Evolutionary conservation across 116 monocot species (phyloP).

Genomic region (Cymodocea nodosa): DNA sequence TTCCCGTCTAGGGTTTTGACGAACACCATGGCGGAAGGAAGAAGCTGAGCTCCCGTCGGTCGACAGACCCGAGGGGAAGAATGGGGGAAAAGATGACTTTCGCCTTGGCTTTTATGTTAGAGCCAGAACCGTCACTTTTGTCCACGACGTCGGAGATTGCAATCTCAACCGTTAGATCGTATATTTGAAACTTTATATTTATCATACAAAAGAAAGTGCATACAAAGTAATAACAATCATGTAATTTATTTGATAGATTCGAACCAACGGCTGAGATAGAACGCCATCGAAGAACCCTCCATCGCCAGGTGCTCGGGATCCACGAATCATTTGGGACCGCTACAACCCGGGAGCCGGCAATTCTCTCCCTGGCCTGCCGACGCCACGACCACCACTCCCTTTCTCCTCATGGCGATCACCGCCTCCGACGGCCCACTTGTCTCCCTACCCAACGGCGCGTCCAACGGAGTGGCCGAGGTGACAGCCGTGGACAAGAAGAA

Average conservation of each 20-base stretch:
- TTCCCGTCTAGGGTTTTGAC: slow-evolving; percentile 35
- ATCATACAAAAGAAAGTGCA: too few relatives aligned
- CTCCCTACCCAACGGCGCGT: slow-evolving; percentile 10
- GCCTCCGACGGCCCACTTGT: not conserved
- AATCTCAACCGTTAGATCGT: too few relatives aligned
- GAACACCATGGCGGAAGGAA: slow-evolving; percentile 38
- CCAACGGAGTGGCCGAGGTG: slow-evolving; percentile 12
- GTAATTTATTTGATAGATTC: too few relatives aligned
- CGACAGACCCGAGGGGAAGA: not conserved
- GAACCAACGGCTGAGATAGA: not conserved
- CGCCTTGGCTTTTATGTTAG: not conserved
- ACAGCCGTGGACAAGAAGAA: slow-evolving; percentile 45
- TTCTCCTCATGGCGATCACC: slow-evolving; percentile 16
- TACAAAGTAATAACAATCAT: too few relatives aligned
- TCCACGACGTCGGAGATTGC: too few relatives aligned
- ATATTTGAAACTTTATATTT: too few relatives aligned
- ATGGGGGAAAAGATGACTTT: too few relatives aligned
- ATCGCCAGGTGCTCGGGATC: not conserved
- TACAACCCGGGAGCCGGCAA: not conserved
- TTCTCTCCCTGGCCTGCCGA: not conserved
- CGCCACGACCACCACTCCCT: not conserved
- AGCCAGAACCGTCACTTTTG: too few relatives aligned
- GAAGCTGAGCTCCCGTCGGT: not conserved
- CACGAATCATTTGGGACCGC: not conserved
- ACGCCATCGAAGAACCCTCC: not conserved